phyloP scores from a whole-genome alignment of 345 rosid genomes.

The Eucalyptus cladocalyx region DNA sequence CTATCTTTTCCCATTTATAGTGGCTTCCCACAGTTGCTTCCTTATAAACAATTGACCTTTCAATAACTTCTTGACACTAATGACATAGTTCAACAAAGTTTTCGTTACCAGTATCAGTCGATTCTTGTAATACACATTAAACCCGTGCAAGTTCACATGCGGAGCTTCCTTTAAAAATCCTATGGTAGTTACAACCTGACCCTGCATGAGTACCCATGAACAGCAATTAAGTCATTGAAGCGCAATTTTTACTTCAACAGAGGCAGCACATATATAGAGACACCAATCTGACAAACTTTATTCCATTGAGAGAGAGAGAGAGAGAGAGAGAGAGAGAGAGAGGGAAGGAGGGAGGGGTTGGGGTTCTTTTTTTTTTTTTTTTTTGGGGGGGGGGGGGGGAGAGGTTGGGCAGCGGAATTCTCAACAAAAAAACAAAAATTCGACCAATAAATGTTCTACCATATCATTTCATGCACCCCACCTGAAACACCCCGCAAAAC shows the following conservation, averaged over 20 bases:
- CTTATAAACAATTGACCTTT: not conserved
- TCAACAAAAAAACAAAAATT: not conserved
- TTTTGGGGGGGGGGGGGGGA: too few relatives aligned
- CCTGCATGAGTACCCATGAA: constrained; percentile 27
- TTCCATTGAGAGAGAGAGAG: not conserved
- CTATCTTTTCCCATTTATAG: not conserved
- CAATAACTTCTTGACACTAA: not conserved
- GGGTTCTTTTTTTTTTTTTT: too few relatives aligned
- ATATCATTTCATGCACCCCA: not conserved
- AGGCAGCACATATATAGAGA: not conserved
- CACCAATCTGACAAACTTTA: not conserved
- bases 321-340: not conserved
- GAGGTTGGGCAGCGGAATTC: not conserved
- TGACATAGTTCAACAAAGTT: not conserved
- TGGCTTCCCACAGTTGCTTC: not conserved
- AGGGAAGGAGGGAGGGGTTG: not conserved
- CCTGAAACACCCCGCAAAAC: not conserved
- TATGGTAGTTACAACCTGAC: constrained; percentile 63
- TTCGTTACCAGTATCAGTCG: constrained; percentile 69
- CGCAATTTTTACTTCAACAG: not conserved
- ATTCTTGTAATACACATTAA: constrained; percentile 86
- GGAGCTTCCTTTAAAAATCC: constrained; percentile 97
- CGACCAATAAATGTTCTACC: not conserved
- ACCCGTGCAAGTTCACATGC: constrained; percentile 54
- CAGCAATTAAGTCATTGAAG: not conserved